A percentile compares a stretch with the other conserved stretches of the same genome.
Evolutionary conservation across 2,329 filamentous ascomycete species (phyloP).

Genomic region (Dactylonectria macrodidyma): DNA sequence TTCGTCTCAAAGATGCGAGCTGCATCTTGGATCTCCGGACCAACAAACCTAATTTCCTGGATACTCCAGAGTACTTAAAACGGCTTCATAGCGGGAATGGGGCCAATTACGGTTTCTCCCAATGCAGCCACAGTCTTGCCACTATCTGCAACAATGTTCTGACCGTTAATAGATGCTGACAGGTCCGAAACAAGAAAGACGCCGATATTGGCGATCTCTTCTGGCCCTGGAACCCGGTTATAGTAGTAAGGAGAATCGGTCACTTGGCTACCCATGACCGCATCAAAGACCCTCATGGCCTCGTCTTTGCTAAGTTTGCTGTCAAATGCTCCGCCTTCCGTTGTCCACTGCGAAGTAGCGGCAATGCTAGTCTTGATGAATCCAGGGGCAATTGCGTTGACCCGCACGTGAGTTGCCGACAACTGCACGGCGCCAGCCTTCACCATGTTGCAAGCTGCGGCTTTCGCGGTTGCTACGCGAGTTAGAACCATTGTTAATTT

Average conservation of each 20-base stretch:
- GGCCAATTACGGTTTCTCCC: conserved; percentile 20
- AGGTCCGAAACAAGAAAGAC: conserved; percentile 36
- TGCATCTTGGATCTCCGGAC: no score
- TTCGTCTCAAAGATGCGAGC: no score
- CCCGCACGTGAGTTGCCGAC: conserved; percentile 24
- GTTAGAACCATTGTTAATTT: background rate
- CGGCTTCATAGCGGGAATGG: conserved; percentile 20
- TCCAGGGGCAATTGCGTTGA: conserved; percentile 34
- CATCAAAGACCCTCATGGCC: conserved; percentile 4
- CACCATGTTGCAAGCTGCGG: conserved; percentile 22
- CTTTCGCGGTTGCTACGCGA: conserved; percentile 21
- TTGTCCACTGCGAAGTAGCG: conserved; percentile 1
- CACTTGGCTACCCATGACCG: background rate
- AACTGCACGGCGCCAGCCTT: conserved; percentile 33
- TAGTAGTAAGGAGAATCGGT: conserved; percentile 29
- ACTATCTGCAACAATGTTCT: conserved; percentile 39
- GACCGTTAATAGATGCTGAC: conserved; percentile 30
- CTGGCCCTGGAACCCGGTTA: conserved; percentile 29
- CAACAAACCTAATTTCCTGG: no score
- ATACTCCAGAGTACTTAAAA: no score
- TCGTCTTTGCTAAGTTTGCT: background rate
- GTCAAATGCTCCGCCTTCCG: background rate
- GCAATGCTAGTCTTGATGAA: conserved; percentile 29
- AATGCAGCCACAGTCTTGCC: conserved; percentile 32
- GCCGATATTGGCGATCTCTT: conserved; percentile 36